Conservation (phyloP, 228 moss, liverwort and hornwort species). For the Sphagnum fallax region DNA sequence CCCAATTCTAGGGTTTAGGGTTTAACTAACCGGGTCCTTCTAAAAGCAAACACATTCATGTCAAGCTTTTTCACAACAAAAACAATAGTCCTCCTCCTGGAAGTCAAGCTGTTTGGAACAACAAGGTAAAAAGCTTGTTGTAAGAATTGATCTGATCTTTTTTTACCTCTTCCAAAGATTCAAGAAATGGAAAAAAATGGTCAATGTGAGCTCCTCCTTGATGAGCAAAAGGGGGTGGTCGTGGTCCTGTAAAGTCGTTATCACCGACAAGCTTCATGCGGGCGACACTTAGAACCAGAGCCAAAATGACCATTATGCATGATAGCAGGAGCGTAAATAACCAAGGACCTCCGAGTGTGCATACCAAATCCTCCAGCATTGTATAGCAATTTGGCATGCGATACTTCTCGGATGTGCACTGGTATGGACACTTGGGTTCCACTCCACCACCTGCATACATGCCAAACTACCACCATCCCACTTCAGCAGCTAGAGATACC, state of each 20-base stretch:
- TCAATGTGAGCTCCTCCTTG: constrained; percentile 64
- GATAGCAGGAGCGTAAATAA: constrained; percentile 78
- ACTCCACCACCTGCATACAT: constrained; percentile 40
- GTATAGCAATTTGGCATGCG: constrained; percentile 96
- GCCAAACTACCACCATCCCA: no score
- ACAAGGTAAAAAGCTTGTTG: no score
- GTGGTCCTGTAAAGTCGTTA: constrained; percentile 88
- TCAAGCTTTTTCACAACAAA: no score
- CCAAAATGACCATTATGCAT: constrained; percentile 73
- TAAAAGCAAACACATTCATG: no score
- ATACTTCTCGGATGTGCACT: constrained; percentile 76
- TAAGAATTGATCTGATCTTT: no score
- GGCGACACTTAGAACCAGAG: constrained; percentile 91
- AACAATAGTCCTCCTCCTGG: no score
- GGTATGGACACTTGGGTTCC: constrained; percentile 62
- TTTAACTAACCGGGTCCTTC: no score
- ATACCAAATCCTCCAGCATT: constrained; percentile 86
- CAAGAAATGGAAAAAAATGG: constrained; percentile 90
- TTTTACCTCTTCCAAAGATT: constrained; percentile 88
- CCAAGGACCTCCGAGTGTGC: constrained; percentile 91
- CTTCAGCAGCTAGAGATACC: no score
- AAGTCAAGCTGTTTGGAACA: no score
- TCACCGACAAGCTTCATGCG: constrained; percentile 83
- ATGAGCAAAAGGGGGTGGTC: constrained; percentile 39
- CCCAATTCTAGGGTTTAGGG: not conserved